phyloP scores from a whole-genome alignment of 345 rosid species.

The Gossypium australe region DNA sequence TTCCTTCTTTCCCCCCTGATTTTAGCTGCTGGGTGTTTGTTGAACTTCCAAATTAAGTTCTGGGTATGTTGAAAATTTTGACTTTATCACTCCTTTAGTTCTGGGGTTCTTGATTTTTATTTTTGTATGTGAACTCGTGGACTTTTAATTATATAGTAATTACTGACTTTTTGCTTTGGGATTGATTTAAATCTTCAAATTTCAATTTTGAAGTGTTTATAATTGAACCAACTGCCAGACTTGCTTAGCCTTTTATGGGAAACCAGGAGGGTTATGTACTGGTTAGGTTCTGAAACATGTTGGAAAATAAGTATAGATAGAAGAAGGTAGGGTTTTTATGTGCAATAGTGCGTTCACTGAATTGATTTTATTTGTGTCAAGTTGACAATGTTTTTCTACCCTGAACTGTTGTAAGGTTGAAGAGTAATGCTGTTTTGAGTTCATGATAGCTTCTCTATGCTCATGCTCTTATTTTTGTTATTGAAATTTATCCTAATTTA shows the following conservation, averaged over 20 bases:
- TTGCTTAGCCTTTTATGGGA: slow-evolving; percentile 1
- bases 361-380: not conserved
- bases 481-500: not conserved
- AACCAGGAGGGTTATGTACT: not conserved
- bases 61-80: slow-evolving; percentile 6
- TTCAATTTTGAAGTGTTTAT: slow-evolving; percentile 2
- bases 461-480: not conserved
- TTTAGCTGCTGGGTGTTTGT: slow-evolving; percentile 5
- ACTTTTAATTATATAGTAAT: not conserved
- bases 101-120: slow-evolving; percentile 1
- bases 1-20: slow-evolving; percentile 3
- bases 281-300: not conserved
- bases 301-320: slow-evolving; percentile 1
- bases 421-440: not conserved
- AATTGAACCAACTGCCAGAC: slow-evolving; percentile 1
- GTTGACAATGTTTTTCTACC: not conserved
- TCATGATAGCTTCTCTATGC: not conserved
- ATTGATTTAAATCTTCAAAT: not conserved
- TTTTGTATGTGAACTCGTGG: not conserved
- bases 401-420: not conserved
- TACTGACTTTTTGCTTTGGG: not conserved
- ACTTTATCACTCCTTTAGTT: slow-evolving; percentile 1
- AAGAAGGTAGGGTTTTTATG: not conserved
- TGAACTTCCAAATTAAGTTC: not conserved
- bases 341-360: not conserved